Evolutionary conservation across 352 stramenopile genomes (phyloP), one percentile per base, ranked within the genome.

Genomic region (Thalassiosira sp.): DNA sequence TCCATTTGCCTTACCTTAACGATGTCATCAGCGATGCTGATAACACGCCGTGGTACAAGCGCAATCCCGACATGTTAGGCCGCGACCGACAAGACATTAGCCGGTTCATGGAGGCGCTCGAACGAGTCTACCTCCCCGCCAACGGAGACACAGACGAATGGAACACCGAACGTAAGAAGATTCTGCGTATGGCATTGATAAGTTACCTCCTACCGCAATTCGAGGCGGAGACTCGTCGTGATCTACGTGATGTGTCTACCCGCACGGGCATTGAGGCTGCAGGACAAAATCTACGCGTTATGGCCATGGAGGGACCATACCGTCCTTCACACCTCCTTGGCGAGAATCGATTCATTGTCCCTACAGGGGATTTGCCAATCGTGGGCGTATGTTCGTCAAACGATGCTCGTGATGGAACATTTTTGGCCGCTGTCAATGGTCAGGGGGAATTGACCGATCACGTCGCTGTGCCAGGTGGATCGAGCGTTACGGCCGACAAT

Each of bases 281-380:
- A 25, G 79, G 76, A 27, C 73, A 87, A 52, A 86, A 81, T 63
- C 67, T 94, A 3, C 66, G 79, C n/a, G 54, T 74, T 56, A 88
- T 94, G 79, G 86, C 89, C 16, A 90, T 92, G 81, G 86, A 90
- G 76, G 89, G 89, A 53, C 89, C 89, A 11, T 89, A 91, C 54
- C 81, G 85, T 51, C 86, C 88, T 31, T 82, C 82, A 24, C 64
- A 82, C 49, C 67, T 89, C 37, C 48, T 89, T 3, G 75, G 85
- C 37, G 84, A 91, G 56, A 93, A 90, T 81, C 76, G 88, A 42
- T 93, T 91, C 52, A 74, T 93, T 35, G 63, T 87, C 52, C 88
- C 85, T 11, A 93, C 88, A 8, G 84, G 79, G 20, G 85, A 91
- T 63, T 66, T 91, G 33, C 74, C 79, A 2, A 89, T 92, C 59